Percentiles rank a stretch among this genome's conserved stretches.
Conservation (phyloP, 805 yeast species). For the Candida mattraensis region DNA sequence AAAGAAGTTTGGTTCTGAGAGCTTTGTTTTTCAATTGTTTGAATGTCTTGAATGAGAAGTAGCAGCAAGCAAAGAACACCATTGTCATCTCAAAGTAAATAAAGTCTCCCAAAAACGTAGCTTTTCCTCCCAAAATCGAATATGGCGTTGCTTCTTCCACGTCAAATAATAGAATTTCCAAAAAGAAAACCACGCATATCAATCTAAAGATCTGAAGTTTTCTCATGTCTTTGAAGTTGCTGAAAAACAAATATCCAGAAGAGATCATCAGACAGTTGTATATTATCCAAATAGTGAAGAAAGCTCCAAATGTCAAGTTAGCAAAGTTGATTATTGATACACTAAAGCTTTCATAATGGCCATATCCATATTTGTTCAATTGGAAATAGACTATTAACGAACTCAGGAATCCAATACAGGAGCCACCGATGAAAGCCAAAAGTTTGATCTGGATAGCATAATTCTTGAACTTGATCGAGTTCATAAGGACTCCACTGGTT, state of each 20-base stretch:
- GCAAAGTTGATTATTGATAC: slow-evolving; percentile 24
- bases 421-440: slow-evolving; percentile 20
- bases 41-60: slow-evolving; percentile 23
- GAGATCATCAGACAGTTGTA: slow-evolving; percentile 33
- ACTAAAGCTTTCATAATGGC: slow-evolving; percentile 16
- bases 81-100: slow-evolving; percentile 27
- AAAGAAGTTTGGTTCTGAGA: slow-evolving; percentile 17
- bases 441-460: slow-evolving; percentile 30
- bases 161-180: slow-evolving; percentile 32
- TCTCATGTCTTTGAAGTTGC: slow-evolving; percentile 17
- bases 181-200: slow-evolving; percentile 19
- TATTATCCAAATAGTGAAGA: slow-evolving; percentile 32
- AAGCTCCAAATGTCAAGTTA: slow-evolving; percentile 23
- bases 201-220: slow-evolving; percentile 19
- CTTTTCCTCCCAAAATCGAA: slow-evolving; percentile 27
- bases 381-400: slow-evolving; percentile 17
- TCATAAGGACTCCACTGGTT: slow-evolving; percentile 22
- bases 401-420: slow-evolving; percentile 18
- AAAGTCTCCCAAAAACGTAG: slow-evolving; percentile 20
- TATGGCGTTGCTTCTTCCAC: slow-evolving; percentile 30
- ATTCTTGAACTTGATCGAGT: slow-evolving; percentile 18
- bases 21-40: slow-evolving; percentile 17
- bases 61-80: slow-evolving; percentile 14
- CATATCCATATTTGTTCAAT: slow-evolving; percentile 31
- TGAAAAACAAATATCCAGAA: slow-evolving; percentile 28